Evolutionary conservation across 805 yeast genomes (phyloP), one percentile per base, ranked within the genome.

Genomic region (Kodamaea fukazawae): DNA sequence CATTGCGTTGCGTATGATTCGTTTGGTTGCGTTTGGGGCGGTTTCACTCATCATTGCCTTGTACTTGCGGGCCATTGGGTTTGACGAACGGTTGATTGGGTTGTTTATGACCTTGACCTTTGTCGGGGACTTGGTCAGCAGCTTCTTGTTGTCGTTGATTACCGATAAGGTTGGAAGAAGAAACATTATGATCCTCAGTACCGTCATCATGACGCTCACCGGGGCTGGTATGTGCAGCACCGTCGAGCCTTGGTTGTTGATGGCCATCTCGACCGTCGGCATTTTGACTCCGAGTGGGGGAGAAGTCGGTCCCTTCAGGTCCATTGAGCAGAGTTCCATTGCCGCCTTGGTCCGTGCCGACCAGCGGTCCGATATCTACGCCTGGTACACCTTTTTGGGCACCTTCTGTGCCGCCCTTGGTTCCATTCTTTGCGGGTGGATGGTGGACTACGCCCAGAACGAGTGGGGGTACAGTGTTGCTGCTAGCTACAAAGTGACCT

Each of bases 281-380:
- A 71, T 76, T n/a, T 61, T 77, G 16, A 75, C 81, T 2, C 79
- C 81, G 2, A 61, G 72, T n/a, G 83, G 83, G 3, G 73, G 72
- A 4, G 83, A 78, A 43, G 78, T 75, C 16, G 81, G 82, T 0
- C 79, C 82, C 1, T 78, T 76, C 54, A 60, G 80, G 43, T 70
- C 79, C 7, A 59, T 77, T n/a, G 83, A 78, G 48, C 81, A 76
- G 45, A 63, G 76, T 22, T 54, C 75, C 1, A 60, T 77, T 27
- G 78, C 81, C 0, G 71, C 76, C 12, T 51, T 77, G 42, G 63
- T 67, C 4, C 55, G 65, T 5, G 49, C 61, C 11, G 63, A 61
- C 8, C 58, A 68, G 22, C 54, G 81, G 38, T 65, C 81, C 0
- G 82, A 78, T 48, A 60, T 75, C n/a, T 78, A 71, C 48, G 75